Conservation (phyloP, 352 stramenopile species). For the Pythium scleroteichum region DNA sequence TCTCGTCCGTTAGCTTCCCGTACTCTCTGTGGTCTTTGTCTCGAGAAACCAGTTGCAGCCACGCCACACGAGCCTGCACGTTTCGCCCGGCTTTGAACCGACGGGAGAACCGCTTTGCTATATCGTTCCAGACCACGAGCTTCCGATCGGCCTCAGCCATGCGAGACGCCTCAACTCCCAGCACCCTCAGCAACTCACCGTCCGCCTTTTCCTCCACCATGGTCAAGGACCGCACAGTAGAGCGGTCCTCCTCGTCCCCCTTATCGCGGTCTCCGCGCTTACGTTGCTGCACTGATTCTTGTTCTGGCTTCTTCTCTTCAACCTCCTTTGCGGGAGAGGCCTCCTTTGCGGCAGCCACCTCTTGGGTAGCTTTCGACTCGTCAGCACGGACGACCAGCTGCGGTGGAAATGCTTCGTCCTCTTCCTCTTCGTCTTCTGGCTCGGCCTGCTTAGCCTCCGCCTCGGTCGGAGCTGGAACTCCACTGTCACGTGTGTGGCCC, state of each 20-base stretch:
- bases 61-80: not conserved
- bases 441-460: not conserved
- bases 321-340: too few relatives aligned
- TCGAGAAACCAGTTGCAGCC: not conserved
- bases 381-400: not conserved
- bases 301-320: too few relatives aligned
- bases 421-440: conserved; percentile 9
- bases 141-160: not conserved
- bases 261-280: not conserved
- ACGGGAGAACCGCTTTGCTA: not conserved
- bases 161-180: not conserved
- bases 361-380: not conserved
- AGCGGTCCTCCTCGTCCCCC: not conserved
- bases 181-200: not conserved
- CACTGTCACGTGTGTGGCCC: not conserved
- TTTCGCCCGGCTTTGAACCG: not conserved
- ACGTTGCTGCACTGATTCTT: too few relatives aligned
- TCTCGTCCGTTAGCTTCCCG: not conserved
- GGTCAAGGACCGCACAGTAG: too few relatives aligned
- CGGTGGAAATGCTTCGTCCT: conserved; percentile 15
- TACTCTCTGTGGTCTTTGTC: not conserved
- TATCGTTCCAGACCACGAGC: not conserved
- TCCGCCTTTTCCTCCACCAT: too few relatives aligned
- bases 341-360: too few relatives aligned
- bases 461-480: too few relatives aligned